phyloP scores from a whole-genome alignment of 768 basidiomycete species.

The Tylopilus subfusipes region DNA sequence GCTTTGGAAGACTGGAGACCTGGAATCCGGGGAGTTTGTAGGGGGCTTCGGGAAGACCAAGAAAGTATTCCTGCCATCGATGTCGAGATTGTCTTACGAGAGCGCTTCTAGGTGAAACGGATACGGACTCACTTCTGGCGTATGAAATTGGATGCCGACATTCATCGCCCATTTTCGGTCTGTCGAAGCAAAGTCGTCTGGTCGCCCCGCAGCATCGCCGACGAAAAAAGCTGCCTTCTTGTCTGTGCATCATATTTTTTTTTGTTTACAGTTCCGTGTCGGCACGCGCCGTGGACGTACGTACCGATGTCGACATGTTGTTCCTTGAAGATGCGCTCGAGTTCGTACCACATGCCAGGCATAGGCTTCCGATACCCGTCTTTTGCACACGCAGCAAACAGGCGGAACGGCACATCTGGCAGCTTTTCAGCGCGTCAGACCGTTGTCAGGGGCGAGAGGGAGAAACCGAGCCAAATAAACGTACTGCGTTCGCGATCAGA shows the following conservation, averaged over 20 bases:
- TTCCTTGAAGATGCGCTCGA: constrained; percentile 58
- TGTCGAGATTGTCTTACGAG: neutral
- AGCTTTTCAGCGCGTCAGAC: constrained; percentile 42
- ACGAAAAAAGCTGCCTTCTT: constrained; percentile 68
- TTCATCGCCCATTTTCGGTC: constrained; percentile 88
- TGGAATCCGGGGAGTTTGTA: constrained; percentile 65
- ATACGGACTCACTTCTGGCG: constrained; percentile 65
- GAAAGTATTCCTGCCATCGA: constrained; percentile 69
- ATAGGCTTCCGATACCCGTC: constrained; percentile 85
- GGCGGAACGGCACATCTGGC: constrained; percentile 66
- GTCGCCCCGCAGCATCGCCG: constrained; percentile 86
- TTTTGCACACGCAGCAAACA: constrained; percentile 72
- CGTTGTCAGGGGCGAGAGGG: neutral
- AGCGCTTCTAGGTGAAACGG: neutral
- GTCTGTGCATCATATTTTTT: constrained; percentile 43
- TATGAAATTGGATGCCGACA: constrained; percentile 66
- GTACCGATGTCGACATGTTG: constrained; percentile 64
- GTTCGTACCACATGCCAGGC: constrained; percentile 79
- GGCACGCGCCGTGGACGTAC: constrained; percentile 7
- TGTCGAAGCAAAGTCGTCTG: constrained; percentile 71
- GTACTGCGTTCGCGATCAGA: constrained; percentile 59
- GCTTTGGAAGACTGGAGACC: constrained; percentile 43
- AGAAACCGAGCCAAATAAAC: constrained; percentile 18
- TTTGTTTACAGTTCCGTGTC: neutral
- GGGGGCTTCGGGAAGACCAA: constrained; percentile 43